Conservation (phyloP, 352 stramenopile genomes). For the Phytophthora chlamydospora region DNA sequence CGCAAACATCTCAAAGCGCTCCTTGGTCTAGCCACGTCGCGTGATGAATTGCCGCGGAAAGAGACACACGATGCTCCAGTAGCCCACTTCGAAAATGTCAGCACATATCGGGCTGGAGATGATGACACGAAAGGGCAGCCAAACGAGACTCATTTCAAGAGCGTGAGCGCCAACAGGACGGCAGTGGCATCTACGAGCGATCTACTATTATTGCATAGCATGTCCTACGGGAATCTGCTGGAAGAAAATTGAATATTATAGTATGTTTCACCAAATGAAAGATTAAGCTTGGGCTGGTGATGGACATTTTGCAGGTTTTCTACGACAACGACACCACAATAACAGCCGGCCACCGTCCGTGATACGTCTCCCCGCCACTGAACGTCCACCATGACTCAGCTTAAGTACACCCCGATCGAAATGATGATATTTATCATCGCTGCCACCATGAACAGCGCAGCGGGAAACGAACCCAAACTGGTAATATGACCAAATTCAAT, state of each 20-base stretch:
- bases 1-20: slow-evolving; percentile 35
- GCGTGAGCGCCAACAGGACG: not conserved
- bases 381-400: not conserved
- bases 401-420: slow-evolving; percentile 35
- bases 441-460: slow-evolving; percentile 30
- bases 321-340: no score
- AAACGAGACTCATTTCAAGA: not conserved
- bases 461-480: slow-evolving; percentile 26
- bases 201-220: no score
- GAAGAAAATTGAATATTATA: no score
- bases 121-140: slow-evolving; percentile 2
- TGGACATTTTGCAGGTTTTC: no score
- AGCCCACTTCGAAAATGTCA: slow-evolving; percentile 13
- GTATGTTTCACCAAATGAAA: no score
- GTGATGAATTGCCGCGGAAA: slow-evolving; percentile 11
- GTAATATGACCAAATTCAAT: slow-evolving; percentile 23
- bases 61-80: not conserved
- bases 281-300: no score
- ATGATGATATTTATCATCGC: slow-evolving; percentile 39
- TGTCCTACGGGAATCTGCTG: no score
- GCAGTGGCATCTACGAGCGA: no score
- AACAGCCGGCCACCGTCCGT: no score
- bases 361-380: no score
- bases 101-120: slow-evolving; percentile 2
- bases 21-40: slow-evolving; percentile 22